phyloP scores from a whole-genome alignment of 352 stramenopile species.

The Pythium sukuiense region DNA sequence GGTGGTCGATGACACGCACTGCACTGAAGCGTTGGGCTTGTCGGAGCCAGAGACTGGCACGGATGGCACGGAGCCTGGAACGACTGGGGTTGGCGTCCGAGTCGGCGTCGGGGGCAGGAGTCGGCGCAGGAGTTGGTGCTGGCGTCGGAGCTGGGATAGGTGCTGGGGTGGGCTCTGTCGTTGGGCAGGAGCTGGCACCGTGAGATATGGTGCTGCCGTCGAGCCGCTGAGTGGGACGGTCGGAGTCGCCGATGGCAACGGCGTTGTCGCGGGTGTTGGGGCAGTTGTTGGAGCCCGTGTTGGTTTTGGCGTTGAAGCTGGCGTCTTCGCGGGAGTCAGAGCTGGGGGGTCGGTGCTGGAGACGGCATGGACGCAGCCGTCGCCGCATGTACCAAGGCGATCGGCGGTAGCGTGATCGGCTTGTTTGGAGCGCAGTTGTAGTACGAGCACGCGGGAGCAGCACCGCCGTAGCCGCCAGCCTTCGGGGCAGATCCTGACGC shows the following conservation, averaged over 20 bases:
- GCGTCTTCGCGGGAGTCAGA: background rate
- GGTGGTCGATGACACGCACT: constrained; percentile 1
- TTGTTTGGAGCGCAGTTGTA: constrained; percentile 9
- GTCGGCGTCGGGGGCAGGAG: background rate
- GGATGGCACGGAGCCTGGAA: background rate
- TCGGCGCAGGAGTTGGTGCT: no score
- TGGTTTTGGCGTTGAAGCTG: background rate
- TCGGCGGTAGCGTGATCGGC: constrained; percentile 10
- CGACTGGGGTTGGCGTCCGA: background rate
- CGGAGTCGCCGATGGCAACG: background rate
- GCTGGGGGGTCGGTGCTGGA: constrained; percentile 1
- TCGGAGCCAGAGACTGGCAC: no score
- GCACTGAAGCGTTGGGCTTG: background rate
- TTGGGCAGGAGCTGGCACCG: background rate
- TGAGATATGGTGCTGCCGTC: background rate
- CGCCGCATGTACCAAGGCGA: background rate
- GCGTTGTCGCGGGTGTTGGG: background rate
- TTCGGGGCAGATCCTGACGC: background rate
- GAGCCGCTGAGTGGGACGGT: background rate
- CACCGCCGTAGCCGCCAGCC: background rate
- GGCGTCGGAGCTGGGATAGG: background rate
- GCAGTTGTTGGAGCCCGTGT: background rate
- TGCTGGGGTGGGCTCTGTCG: background rate
- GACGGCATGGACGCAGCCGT: background rate
- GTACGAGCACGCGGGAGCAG: background rate